phyloP scores from a whole-genome alignment of 495 filamentous ascomycete genomes.

The Tetracladium marchalianum region DNA sequence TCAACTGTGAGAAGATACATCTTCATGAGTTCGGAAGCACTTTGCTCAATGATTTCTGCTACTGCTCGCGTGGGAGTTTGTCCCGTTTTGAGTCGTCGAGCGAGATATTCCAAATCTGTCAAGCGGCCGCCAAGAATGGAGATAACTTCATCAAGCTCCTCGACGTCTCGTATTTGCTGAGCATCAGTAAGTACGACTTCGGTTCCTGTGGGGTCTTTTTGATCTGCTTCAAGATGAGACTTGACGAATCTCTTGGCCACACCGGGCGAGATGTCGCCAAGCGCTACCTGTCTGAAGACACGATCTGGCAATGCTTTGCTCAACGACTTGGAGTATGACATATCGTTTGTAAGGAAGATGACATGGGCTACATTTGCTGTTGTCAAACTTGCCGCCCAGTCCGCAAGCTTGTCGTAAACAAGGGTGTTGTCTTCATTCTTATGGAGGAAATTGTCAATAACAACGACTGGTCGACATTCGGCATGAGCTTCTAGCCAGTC shows the following conservation, averaged over 20 bases:
- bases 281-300: slow-evolving; percentile 73
- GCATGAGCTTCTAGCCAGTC: slow-evolving; percentile 90
- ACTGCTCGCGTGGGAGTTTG: slow-evolving; percentile 82
- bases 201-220: slow-evolving; percentile 26
- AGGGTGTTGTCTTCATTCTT: slow-evolving; percentile 60
- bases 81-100: slow-evolving; percentile 80
- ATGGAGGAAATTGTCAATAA: slow-evolving; percentile 92
- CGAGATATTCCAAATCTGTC: slow-evolving; percentile 88
- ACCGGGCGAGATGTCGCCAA: slow-evolving; percentile 78
- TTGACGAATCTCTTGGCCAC: slow-evolving; percentile 86
- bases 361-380: slow-evolving; percentile 90
- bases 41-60: slow-evolving; percentile 77
- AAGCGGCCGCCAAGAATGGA: slow-evolving; percentile 75
- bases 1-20: slow-evolving; percentile 64
- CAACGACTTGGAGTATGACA: slow-evolving; percentile 79
- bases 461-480: slow-evolving; percentile 71
- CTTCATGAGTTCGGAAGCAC: slow-evolving; percentile 82
- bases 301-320: slow-evolving; percentile 83
- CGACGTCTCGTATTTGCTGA: slow-evolving; percentile 32
- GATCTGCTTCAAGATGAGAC: slow-evolving; percentile 56
- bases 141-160: slow-evolving; percentile 75
- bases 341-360: slow-evolving; percentile 90
- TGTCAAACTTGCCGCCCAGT: slow-evolving; percentile 85
- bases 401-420: slow-evolving; percentile 82
- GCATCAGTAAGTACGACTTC: slow-evolving; percentile 17